Conservation (phyloP, 192 early-diverging fungal species). For the Backusella morwellensis region DNA sequence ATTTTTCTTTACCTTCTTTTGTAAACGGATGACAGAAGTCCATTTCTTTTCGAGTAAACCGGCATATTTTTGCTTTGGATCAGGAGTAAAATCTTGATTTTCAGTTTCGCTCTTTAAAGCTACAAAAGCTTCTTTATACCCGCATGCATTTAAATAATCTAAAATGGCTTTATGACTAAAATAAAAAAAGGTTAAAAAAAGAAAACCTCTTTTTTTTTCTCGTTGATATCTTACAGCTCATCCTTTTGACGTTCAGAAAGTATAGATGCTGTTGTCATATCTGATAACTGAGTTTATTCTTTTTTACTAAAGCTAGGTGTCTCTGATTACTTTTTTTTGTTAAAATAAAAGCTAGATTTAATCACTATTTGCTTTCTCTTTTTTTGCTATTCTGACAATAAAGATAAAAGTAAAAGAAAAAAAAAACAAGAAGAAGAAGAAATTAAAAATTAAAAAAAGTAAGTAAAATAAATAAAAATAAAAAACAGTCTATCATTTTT, state of each 20-base stretch:
- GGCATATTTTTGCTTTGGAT: slow-evolving; percentile 74
- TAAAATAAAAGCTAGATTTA: neutral
- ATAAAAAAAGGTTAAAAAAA: too few relatives aligned
- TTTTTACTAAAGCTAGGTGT: neutral
- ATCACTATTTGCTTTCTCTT: neutral
- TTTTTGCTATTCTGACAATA: neutral
- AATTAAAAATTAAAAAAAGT: neutral
- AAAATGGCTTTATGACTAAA: slow-evolving; percentile 74
- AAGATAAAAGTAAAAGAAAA: neutral
- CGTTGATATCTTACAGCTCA: slow-evolving; percentile 55
- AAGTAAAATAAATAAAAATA: neutral
- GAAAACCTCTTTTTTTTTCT: neutral
- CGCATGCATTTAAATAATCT: slow-evolving; percentile 83
- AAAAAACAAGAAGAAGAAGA: neutral
- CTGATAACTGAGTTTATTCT: neutral
- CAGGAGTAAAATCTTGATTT: slow-evolving; percentile 69
- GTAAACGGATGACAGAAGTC: slow-evolving; percentile 87
- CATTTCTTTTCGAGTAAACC: slow-evolving; percentile 90
- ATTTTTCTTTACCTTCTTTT: slow-evolving; percentile 67
- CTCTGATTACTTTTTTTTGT: neutral
- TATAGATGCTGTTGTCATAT: slow-evolving; percentile 41
- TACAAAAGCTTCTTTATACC: slow-evolving; percentile 64
- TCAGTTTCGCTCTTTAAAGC: slow-evolving; percentile 70
- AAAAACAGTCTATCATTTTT: neutral
- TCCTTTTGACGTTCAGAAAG: slow-evolving; percentile 73